These are phyloP conservation scores for Rhizopus microsporus DNA, from an alignment of 371 early-diverging fungal genomes.

Conservation along the genomic window DNA sequence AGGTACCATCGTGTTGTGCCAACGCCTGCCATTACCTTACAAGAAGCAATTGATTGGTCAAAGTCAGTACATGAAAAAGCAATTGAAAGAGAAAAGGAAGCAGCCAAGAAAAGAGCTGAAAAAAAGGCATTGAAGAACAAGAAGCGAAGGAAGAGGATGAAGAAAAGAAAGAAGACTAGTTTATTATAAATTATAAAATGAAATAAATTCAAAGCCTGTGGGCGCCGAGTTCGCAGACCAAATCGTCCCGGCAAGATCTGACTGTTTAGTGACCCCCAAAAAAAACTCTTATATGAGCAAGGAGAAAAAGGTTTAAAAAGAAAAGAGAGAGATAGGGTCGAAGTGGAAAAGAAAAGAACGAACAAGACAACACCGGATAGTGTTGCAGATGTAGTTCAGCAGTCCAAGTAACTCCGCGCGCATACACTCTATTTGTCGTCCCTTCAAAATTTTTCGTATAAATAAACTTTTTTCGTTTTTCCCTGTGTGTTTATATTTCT, in stretches of 20 bases:
- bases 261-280: no score
- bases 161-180: slow-evolving; percentile 4
- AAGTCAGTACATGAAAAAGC: slow-evolving; percentile 7
- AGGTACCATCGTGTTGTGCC: slow-evolving; percentile 34
- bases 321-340: slow-evolving; percentile 1
- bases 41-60: slow-evolving; percentile 22
- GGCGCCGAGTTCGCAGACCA: no score
- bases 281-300: no score
- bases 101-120: background rate
- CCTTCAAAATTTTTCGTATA: background rate
- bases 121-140: slow-evolving; percentile 4
- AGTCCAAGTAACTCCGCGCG: background rate
- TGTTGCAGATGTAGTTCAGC: background rate
- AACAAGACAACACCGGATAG: slow-evolving; percentile 2
- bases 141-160: slow-evolving; percentile 4
- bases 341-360: slow-evolving; percentile 4
- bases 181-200: background rate
- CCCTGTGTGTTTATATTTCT: slow-evolving; percentile 3
- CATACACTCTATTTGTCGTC: background rate
- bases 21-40: slow-evolving; percentile 23
- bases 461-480: background rate
- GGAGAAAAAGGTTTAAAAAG: background rate
- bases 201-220: no score
- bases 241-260: no score
- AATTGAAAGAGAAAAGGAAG: background rate